These are phyloP conservation scores for Coemansia reversa DNA, from an alignment of 192 early-diverging fungal genomes.

Conservation along the genomic window DNA sequence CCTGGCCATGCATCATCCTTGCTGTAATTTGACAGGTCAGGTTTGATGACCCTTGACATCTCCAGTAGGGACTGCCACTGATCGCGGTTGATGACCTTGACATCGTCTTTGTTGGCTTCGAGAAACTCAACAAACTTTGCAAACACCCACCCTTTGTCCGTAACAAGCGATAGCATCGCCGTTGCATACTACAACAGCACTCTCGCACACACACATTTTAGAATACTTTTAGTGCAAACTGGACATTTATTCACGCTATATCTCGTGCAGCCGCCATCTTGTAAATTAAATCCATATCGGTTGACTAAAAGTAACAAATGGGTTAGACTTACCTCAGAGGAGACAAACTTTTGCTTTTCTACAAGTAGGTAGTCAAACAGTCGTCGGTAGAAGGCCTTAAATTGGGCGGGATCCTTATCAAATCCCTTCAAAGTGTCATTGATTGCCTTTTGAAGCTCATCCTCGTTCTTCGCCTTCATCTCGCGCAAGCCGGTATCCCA, in stretches of 20 bases:
- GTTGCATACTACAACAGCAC: slow-evolving; percentile 30
- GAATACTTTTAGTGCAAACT: too few relatives aligned
- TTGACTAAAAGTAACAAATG: too few relatives aligned
- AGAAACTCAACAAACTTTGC: slow-evolving; percentile 39
- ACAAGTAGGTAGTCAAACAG: slow-evolving; percentile 35
- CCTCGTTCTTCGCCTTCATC: slow-evolving; percentile 20
- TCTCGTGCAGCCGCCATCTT: too few relatives aligned
- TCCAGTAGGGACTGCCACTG: slow-evolving; percentile 51
- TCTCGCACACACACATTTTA: not conserved
- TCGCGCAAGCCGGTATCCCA: slow-evolving; percentile 24
- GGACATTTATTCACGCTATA: too few relatives aligned
- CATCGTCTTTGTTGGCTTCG: slow-evolving; percentile 18
- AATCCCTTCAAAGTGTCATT: slow-evolving; percentile 5
- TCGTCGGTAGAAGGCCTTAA: slow-evolving; percentile 37
- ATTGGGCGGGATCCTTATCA: slow-evolving; percentile 6
- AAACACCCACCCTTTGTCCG: slow-evolving; percentile 25
- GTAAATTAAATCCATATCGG: too few relatives aligned
- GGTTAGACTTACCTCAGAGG: slow-evolving; percentile 30
- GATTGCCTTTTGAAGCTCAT: slow-evolving; percentile 18
- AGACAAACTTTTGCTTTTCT: slow-evolving; percentile 22
- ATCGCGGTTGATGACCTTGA: slow-evolving; percentile 43
- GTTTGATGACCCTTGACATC: slow-evolving; percentile 22
- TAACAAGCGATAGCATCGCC: slow-evolving; percentile 27
- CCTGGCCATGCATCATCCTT: slow-evolving; percentile 50
- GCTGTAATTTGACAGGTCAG: slow-evolving; percentile 31